phyloP scores from a whole-genome alignment of 2,329 filamentous ascomycete species.

The Botrytis elliptica region DNA sequence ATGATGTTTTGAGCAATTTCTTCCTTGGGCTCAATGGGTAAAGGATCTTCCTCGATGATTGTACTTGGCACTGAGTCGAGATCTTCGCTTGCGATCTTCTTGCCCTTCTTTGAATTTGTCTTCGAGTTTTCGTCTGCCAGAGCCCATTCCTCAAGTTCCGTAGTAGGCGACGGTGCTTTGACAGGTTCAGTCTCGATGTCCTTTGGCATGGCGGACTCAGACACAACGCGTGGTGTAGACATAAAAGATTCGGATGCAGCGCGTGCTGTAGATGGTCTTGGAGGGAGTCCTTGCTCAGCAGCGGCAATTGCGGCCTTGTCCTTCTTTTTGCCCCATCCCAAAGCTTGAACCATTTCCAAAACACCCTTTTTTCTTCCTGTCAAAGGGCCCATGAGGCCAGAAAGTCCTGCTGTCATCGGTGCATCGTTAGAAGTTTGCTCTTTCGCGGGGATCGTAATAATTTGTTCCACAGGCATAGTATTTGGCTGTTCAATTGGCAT shows the following conservation, averaged over 20 bases:
- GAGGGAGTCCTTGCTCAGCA: conserved; percentile 7
- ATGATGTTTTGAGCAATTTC: neutral
- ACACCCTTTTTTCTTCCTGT: conserved; percentile 18
- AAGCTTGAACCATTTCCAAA: conserved; percentile 21
- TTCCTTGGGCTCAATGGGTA: conserved; percentile 4
- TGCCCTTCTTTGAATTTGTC: conserved; percentile 42
- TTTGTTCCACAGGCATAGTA: conserved; percentile 12
- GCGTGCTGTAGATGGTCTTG: conserved; percentile 18
- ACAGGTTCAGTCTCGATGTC: neutral
- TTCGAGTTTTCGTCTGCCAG: conserved; percentile 41
- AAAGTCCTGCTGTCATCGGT: conserved; percentile 16
- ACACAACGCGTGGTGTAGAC: neutral
- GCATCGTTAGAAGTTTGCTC: neutral
- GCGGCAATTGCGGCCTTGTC: conserved; percentile 8
- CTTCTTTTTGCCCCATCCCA: conserved; percentile 21
- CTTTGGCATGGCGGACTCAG: neutral
- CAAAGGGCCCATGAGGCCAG: conserved; percentile 5
- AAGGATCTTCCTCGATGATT: neutral
- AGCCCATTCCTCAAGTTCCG: conserved; percentile 13
- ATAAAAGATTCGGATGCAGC: neutral
- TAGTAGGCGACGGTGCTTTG: neutral
- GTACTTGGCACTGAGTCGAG: neutral
- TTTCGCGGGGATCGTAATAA: conserved; percentile 2
- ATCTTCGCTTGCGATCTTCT: conserved; percentile 3
- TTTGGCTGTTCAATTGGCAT: neutral